Evolutionary conservation across 164 flowering plant species (phyloP).

Genomic region (Protea cynaroides): DNA sequence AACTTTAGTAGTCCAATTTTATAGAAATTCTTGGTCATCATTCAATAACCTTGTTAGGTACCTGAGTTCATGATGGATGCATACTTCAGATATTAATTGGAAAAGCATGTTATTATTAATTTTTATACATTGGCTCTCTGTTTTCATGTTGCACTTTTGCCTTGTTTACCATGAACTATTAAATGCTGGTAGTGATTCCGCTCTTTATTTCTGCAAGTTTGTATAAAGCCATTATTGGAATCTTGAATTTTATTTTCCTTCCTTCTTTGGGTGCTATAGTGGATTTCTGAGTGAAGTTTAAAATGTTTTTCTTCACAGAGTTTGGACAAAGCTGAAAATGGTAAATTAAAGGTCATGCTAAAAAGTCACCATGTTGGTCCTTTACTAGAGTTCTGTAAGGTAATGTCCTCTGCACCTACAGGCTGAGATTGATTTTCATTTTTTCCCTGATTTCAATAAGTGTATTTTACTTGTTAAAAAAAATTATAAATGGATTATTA

Average conservation of each 20-base stretch:
- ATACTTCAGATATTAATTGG: too few relatives aligned
- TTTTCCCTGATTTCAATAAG: too few relatives aligned
- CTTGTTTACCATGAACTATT: background rate
- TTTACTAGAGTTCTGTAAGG: slow-evolving; percentile 81
- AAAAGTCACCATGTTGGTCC: slow-evolving; percentile 65
- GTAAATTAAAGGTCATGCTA: slow-evolving; percentile 55
- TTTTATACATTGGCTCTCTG: background rate
- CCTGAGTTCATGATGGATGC: too few relatives aligned
- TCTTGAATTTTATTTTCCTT: background rate
- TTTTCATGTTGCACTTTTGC: background rate
- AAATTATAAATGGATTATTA: background rate
- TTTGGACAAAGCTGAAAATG: slow-evolving; percentile 50
- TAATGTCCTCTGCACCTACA: slow-evolving; percentile 13
- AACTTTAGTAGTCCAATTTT: too few relatives aligned
- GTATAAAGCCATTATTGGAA: background rate
- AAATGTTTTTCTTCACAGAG: slow-evolving; percentile 35
- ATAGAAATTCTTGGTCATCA: too few relatives aligned
- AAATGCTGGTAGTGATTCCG: background rate
- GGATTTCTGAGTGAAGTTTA: background rate
- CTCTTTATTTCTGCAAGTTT: background rate
- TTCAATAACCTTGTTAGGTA: too few relatives aligned
- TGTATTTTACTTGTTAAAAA: too few relatives aligned
- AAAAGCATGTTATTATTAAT: background rate
- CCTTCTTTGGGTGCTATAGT: background rate
- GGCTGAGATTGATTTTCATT: too few relatives aligned